These are phyloP conservation scores for Sporisorium reilianum DNA, from an alignment of 1,284 basidiomycete genomes.

Conservation along the genomic window DNA sequence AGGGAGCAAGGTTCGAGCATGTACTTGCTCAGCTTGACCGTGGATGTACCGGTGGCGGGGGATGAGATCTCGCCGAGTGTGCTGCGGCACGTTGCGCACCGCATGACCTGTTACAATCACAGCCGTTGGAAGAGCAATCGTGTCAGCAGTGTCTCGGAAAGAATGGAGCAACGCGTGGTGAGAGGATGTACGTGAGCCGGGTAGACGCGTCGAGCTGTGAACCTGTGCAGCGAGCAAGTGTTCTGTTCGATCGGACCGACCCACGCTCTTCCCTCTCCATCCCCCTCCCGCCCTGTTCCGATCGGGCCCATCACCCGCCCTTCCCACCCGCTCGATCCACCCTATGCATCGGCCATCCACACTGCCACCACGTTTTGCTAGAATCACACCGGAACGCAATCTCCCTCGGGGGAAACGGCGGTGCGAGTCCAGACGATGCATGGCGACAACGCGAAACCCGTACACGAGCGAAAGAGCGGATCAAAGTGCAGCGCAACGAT, in stretches of 20 bases:
- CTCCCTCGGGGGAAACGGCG: constrained; percentile 17
- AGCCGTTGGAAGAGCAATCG: not conserved
- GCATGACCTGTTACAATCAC: constrained; percentile 6
- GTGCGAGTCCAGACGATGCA: constrained; percentile 12
- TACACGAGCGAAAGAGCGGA: not conserved
- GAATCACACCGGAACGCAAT: constrained; percentile 13
- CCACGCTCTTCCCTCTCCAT: not conserved
- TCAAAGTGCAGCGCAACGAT: not conserved
- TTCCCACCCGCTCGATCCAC: not conserved
- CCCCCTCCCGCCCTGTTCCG: not conserved
- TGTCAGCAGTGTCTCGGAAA: no score
- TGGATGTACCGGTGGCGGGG: not conserved
- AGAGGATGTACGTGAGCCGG: constrained; percentile 33
- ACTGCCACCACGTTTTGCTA: not conserved
- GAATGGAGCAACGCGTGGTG: no score
- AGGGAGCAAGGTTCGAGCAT: not conserved
- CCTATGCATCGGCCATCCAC: not conserved
- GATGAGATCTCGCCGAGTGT: constrained; percentile 9
- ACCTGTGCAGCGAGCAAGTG: constrained; percentile 34
- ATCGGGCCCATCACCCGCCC: not conserved
- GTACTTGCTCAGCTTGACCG: constrained; percentile 30
- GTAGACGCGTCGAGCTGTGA: constrained; percentile 29
- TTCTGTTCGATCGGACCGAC: constrained; percentile 38
- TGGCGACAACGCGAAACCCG: constrained; percentile 8
- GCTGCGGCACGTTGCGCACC: constrained; percentile 10